These are phyloP conservation scores for Colletotrichum sp. DNA, from an alignment of 2,329 filamentous ascomycete species.

Conservation along the genomic window DNA sequence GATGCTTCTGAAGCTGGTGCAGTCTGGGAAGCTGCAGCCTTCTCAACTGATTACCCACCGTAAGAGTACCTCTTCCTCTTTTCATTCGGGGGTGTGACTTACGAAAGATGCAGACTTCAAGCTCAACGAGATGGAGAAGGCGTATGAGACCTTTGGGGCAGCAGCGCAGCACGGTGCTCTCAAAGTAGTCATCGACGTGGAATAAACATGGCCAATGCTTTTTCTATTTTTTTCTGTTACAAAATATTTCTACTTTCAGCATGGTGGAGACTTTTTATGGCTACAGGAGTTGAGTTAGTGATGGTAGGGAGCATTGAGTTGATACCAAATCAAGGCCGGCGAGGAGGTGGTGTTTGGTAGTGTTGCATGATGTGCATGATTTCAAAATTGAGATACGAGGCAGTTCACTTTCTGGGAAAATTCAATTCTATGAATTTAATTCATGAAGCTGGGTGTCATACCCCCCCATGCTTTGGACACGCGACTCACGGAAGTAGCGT, in stretches of 20 bases:
- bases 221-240: background rate
- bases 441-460: too few species aligned
- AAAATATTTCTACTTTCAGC: accelerated
- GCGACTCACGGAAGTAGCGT: too few species aligned
- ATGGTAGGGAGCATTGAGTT: background rate
- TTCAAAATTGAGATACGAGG: background rate
- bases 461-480: too few species aligned
- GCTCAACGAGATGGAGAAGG: slow-evolving; percentile 46
- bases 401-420: background rate
- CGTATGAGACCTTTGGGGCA: slow-evolving; percentile 47
- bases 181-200: slow-evolving; percentile 46
- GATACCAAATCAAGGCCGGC: background rate
- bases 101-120: slow-evolving; percentile 35
- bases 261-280: background rate
- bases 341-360: background rate
- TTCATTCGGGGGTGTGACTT: background rate
- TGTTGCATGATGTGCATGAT: background rate
- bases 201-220: background rate
- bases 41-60: slow-evolving; percentile 50
- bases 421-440: too few species aligned
- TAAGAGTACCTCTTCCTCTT: slow-evolving; percentile 23
- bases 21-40: slow-evolving; percentile 45
- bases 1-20: slow-evolving; percentile 51
- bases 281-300: background rate
- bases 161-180: slow-evolving; percentile 46